phyloP scores from a whole-genome alignment of 495 filamentous ascomycete genomes.

The Aspergillus cavernicola region DNA sequence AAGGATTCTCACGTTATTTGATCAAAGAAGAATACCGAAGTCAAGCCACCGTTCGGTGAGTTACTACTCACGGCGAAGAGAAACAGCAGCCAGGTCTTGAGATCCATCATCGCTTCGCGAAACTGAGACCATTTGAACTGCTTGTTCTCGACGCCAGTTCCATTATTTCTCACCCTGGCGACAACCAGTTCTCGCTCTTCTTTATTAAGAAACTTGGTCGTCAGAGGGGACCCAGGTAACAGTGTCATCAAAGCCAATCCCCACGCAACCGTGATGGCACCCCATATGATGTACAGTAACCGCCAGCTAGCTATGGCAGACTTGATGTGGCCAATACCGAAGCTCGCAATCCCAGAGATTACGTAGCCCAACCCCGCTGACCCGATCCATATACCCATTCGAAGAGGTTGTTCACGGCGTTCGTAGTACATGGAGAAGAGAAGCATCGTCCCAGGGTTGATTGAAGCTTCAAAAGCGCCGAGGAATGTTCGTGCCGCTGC shows the following conservation, averaged over 20 bases:
- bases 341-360: slow-evolving; percentile 19
- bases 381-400: not conserved
- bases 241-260: slow-evolving; percentile 36
- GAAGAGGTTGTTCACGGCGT: not conserved
- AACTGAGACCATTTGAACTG: slow-evolving; percentile 49
- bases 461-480: not conserved
- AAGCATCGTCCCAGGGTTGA: not conserved
- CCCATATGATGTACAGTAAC: slow-evolving; percentile 51
- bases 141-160: slow-evolving; percentile 44
- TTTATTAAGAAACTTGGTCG: slow-evolving; percentile 42
- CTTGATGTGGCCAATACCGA: slow-evolving; percentile 49
- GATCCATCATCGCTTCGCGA: slow-evolving; percentile 43
- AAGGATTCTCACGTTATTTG: not conserved
- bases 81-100: slow-evolving; percentile 47
- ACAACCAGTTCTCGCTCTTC: slow-evolving; percentile 40
- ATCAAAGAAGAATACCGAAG: slow-evolving; percentile 38
- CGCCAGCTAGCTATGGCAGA: slow-evolving; percentile 42
- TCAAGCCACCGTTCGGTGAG: slow-evolving; percentile 37
- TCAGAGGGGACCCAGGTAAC: slow-evolving; percentile 44
- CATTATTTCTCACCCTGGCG: slow-evolving; percentile 40
- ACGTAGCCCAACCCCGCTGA: not conserved
- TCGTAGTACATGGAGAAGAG: not conserved
- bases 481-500: not conserved
- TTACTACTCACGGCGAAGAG: slow-evolving; percentile 33
- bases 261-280: slow-evolving; percentile 30